phyloP scores from a whole-genome alignment of 1,284 basidiomycete genomes.

The Trametes versicolor region DNA sequence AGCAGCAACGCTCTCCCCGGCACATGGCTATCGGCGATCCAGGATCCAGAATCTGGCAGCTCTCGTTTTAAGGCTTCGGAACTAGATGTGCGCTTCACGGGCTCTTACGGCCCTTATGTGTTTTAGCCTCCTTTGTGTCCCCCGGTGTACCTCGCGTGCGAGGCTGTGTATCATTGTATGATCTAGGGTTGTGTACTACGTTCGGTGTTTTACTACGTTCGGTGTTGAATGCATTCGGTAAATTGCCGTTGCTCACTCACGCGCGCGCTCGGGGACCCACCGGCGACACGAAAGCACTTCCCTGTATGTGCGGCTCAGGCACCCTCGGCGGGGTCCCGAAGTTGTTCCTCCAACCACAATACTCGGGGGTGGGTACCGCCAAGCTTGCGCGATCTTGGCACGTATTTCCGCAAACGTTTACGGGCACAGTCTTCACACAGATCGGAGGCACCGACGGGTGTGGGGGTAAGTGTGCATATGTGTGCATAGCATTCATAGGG shows the following conservation, averaged over 20 bases:
- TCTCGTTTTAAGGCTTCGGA: not conserved
- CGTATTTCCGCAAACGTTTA: too few relatives aligned
- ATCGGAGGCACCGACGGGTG: not conserved
- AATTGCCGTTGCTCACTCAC: not conserved
- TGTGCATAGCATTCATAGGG: constrained; percentile 10
- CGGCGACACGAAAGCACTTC: not conserved
- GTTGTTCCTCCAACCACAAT: not conserved
- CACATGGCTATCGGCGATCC: not conserved
- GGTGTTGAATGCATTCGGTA: not conserved
- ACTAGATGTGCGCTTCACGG: not conserved
- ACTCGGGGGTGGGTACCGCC: not conserved
- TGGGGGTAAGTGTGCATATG: not conserved
- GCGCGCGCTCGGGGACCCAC: not conserved
- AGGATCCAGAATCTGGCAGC: not conserved
- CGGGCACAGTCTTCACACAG: not conserved
- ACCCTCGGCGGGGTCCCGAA: not conserved
- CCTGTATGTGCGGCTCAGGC: not conserved
- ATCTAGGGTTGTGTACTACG: not conserved
- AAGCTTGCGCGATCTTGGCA: too few relatives aligned
- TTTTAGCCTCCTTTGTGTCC: not conserved
- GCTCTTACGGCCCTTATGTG: not conserved
- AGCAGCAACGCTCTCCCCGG: not conserved
- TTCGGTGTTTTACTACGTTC: too few relatives aligned
- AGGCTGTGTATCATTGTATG: constrained; percentile 8
- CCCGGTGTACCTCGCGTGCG: constrained; percentile 8